Base-by-base conservation (phyloP, 2,329 filamentous ascomycete species). In the Apiospora pterosperma region DNA sequence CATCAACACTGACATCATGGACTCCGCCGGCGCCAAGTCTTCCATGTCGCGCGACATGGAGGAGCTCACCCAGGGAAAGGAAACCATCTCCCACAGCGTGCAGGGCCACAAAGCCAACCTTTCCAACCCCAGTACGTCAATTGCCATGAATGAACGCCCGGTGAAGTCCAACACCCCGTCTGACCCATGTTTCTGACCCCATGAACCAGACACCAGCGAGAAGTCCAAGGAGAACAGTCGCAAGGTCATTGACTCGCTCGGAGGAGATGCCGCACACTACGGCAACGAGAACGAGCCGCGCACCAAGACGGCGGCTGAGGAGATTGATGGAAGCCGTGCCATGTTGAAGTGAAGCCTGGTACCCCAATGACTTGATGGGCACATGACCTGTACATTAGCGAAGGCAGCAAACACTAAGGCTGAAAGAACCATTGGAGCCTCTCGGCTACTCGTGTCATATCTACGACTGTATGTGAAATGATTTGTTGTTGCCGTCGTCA, bases 81-180 rank as follows among this genome's bases (percentile, higher is more conserved):
- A 75, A 68, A 63, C 64, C 3, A 69, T 70, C 38, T 72, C 70
- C 36, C 69, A 70, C 42, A 55, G 60, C 31, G 73, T 75, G 25
- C 66, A 69, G 41, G 80, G 81, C 16, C 80, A 82, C 71, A 82
- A 82, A 72, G 80, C 81, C 2, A 83, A 83, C 66, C 67, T 83
- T 21, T 76, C 76, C 64, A 83, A 83, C 66, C 80, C 80, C 11
- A 82, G 81, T 82, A 72, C 48, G 72, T 66, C 25, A 34, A 0
- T 12, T 48, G 23, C 23, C 11, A n/a, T n/a, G n/a, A n/a, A n/a
- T n/a, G n/a, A n/a, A n/a, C n/a, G n/a, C n/a, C n/a, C n/a, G n/a
- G n/a, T n/a, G n/a, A n/a, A n/a, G n/a, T n/a, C n/a, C n/a, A n/a
- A n/a, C n/a, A n/a, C n/a, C n/a, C n/a, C n/a, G n/a, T n/a, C n/a